Evolutionary conservation across 1,139 yeast genomes (phyloP), one percentile per base, ranked within the genome.

Genomic region (Hansenula sp.): DNA sequence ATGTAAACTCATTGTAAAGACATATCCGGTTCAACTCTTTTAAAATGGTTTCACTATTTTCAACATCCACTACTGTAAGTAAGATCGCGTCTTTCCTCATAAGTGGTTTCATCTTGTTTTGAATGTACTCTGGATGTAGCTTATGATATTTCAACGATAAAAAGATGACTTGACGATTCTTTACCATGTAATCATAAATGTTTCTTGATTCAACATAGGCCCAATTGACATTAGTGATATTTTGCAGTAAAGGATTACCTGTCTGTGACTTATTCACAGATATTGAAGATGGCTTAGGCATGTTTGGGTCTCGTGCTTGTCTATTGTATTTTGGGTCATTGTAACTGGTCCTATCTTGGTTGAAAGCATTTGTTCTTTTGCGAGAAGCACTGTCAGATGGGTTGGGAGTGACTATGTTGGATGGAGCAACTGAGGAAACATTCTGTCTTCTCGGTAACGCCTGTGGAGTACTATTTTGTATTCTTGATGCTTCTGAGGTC

Each of bases 111-210:
- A 90, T 71, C 44, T 94, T 75, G 46, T 78, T 77, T 70, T 81
- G 79, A 4, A 93, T 79, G 57, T 93, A 90, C 59, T 90, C 97
- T 0, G 96, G 96, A 50, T 86, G 91, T 36, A 91, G 68, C 55
- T 85, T 84, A 62, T 90, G 96, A 63, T 91, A 93, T 48, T 86
- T 82, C 42, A 91, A 63, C 6, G 94, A 81, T 18, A 91, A 70
- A 53, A 87, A 90, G 5, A 91, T 63, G 2, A 85, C 79, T 49
- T 88, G 84, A 37, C 89, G 71, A 3, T 76, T 74, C 41, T 79
- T 81, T 12, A 90, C 79, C 44, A 86, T 74, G 56, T 84, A 84
- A 57, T 89, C 93, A 47, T 76, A 83, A 45, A 74, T 74, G 13
- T 81, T 70, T 29, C 53, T 43, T 4, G 46, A 29, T 17, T 63